Conservation (phyloP, 306 rosid genomes). For the Cicer cuneatum region DNA sequence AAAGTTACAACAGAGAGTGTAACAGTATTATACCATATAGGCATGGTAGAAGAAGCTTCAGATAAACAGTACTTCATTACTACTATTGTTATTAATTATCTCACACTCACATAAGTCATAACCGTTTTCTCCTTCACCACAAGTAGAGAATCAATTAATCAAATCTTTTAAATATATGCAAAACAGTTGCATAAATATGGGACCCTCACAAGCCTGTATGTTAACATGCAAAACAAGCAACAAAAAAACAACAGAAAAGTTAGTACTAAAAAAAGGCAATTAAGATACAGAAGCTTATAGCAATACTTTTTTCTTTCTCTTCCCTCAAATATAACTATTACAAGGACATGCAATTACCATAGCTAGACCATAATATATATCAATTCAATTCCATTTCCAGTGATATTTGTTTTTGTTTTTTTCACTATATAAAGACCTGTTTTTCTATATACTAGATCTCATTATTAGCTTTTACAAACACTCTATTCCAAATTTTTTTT, state of each 20-base stretch:
- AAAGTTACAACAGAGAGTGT: constrained; percentile 22
- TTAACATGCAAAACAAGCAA: background rate
- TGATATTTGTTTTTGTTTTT: background rate
- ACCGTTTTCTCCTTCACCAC: constrained; percentile 52
- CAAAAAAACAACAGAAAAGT: constrained; percentile 12
- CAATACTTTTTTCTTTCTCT: constrained; percentile 49
- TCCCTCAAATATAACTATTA: constrained; percentile 40
- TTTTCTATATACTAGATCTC: constrained; percentile 32
- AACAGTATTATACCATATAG: constrained; percentile 35
- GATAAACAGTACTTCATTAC: constrained; percentile 41
- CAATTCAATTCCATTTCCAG: constrained; percentile 37
- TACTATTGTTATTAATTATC: constrained; percentile 7
- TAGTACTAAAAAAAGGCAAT: constrained; percentile 3
- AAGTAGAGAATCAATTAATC: constrained; percentile 42
- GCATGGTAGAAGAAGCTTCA: constrained; percentile 40
- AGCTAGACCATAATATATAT: constrained; percentile 6
- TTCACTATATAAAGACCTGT: constrained; percentile 38
- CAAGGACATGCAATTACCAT: constrained; percentile 33
- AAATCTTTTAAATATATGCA: constrained; percentile 47
- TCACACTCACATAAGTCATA: constrained; percentile 20
- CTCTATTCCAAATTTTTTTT: background rate
- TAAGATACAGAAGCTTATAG: constrained; percentile 5
- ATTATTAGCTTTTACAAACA: background rate
- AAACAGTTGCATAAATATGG: constrained; percentile 51
- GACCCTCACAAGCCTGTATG: constrained; percentile 36